Percentiles rank a stretch among this genome's conserved stretches.
Conservation (phyloP, 176 grass and related monocot genomes). For the Rhynchospora tenuis region DNA sequence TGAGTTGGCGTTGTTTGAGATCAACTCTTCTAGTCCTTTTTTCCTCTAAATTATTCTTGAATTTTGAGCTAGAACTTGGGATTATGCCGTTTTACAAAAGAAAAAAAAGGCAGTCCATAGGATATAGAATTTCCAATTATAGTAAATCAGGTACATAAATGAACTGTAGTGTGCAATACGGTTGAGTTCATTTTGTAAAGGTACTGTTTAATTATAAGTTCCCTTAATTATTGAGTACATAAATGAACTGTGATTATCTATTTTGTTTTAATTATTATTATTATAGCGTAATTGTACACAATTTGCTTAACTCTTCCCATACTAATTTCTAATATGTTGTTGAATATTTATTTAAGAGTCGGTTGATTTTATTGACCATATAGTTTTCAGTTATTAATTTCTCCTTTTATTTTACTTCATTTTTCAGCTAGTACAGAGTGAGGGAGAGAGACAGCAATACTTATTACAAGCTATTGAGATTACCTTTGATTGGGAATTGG, state of each 20-base stretch:
- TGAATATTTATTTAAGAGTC: not conserved
- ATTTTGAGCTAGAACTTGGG: not conserved
- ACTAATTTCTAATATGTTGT: not conserved
- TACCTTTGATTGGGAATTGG: not conserved
- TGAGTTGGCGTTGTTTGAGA: not conserved
- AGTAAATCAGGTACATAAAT: not conserved
- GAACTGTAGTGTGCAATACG: not conserved
- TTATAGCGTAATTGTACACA: not conserved
- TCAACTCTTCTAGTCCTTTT: not conserved
- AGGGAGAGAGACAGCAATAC: not conserved
- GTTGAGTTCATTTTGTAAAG: not conserved
- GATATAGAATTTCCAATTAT: not conserved
- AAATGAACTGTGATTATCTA: not conserved
- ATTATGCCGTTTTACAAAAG: not conserved
- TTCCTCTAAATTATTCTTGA: not conserved
- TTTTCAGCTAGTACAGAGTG: not conserved
- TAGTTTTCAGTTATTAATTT: not conserved
- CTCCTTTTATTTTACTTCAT: not conserved
- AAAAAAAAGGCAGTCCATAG: not conserved
- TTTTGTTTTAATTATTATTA: not conserved
- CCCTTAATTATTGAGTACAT: not conserved
- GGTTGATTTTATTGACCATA: not conserved
- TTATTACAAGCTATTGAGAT: not conserved
- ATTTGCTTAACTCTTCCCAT: not conserved
- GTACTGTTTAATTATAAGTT: not conserved